A percentile compares a stretch with the other conserved stretches of the same genome.
Conservation (phyloP, 345 rosid genomes). For the Populus davidiana region DNA sequence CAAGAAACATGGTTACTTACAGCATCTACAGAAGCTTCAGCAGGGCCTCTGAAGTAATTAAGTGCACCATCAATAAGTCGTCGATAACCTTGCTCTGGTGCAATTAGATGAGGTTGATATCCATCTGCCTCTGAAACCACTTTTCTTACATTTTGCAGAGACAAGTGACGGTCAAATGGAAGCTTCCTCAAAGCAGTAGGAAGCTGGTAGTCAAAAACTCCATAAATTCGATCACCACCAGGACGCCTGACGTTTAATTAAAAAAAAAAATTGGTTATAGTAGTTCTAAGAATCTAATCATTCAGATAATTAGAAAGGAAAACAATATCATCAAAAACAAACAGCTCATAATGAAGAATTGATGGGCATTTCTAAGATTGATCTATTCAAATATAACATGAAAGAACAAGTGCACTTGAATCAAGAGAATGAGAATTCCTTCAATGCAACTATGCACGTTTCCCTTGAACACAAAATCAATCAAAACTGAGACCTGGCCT, state of each 20-base stretch:
- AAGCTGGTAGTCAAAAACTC: conserved; percentile 63
- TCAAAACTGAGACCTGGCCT: not conserved
- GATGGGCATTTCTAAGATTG: not conserved
- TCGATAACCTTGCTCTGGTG: conserved; percentile 73
- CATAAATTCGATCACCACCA: conserved; percentile 60
- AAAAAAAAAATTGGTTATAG: not conserved
- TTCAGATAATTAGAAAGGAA: not conserved
- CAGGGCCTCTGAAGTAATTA: conserved; percentile 61
- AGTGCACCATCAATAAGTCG: conserved; percentile 59
- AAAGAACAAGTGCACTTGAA: not conserved
- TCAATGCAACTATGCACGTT: not conserved
- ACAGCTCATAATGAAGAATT: not conserved
- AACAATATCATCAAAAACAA: not conserved
- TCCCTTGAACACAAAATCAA: not conserved
- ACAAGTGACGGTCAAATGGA: conserved; percentile 61
- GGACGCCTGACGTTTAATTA: conserved; percentile 48
- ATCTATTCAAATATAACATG: not conserved
- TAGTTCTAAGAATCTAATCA: not conserved
- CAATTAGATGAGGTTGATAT: conserved; percentile 67
- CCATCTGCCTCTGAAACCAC: conserved; percentile 73
- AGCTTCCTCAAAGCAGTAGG: conserved; percentile 66
- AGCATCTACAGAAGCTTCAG: conserved; percentile 74
- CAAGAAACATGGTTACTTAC: conserved; percentile 35
- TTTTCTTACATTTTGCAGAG: conserved; percentile 57
- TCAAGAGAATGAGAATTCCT: not conserved